Evolutionary conservation across 2,329 filamentous ascomycete genomes (phyloP).

Genomic region (Diaporthe sp.): DNA sequence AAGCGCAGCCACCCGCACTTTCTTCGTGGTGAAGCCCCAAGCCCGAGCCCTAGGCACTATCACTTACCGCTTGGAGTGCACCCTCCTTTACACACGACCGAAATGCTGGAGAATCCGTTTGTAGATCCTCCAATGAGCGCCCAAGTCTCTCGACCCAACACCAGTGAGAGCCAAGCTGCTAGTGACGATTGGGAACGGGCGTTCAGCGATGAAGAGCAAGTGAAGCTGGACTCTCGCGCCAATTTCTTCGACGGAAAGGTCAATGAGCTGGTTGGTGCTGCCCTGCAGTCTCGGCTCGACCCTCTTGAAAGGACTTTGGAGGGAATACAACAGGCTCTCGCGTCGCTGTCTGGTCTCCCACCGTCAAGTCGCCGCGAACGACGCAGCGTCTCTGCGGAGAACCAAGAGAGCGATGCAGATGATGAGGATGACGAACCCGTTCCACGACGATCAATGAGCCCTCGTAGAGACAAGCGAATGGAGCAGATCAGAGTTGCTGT

Average conservation of each 20-base stretch:
- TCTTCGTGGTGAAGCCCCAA: constrained; percentile 78
- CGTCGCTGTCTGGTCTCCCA: constrained; percentile 67
- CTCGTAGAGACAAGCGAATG: constrained; percentile 81
- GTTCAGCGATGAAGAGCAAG: constrained; percentile 85
- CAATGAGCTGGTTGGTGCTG: constrained; percentile 84
- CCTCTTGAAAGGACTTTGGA: constrained; percentile 86
- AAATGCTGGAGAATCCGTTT: constrained; percentile 72
- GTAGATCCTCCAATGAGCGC: constrained; percentile 65
- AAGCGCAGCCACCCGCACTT: constrained; percentile 67
- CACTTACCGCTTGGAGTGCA: constrained; percentile 61
- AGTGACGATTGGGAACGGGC: constrained; percentile 97
- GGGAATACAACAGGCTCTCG: constrained; percentile 79
- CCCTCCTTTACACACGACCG: constrained; percentile 63
- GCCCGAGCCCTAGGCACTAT: constrained; percentile 76
- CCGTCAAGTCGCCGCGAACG: constrained; percentile 73
- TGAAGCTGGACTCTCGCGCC: constrained; percentile 84
- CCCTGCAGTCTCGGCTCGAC: constrained; percentile 81
- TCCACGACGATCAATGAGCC: constrained; percentile 80
- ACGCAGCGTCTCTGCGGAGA: constrained; percentile 81
- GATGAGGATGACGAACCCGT: constrained; percentile 82
- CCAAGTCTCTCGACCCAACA: constrained; percentile 71
- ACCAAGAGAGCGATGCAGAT: constrained; percentile 89
- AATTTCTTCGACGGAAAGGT: constrained; percentile 94
- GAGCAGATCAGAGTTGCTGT: constrained; percentile 85
- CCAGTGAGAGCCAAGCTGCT: constrained; percentile 73